Evolutionary conservation across 805 yeast species (phyloP).

Genomic region (Scheffersomyces amazonensis): DNA sequence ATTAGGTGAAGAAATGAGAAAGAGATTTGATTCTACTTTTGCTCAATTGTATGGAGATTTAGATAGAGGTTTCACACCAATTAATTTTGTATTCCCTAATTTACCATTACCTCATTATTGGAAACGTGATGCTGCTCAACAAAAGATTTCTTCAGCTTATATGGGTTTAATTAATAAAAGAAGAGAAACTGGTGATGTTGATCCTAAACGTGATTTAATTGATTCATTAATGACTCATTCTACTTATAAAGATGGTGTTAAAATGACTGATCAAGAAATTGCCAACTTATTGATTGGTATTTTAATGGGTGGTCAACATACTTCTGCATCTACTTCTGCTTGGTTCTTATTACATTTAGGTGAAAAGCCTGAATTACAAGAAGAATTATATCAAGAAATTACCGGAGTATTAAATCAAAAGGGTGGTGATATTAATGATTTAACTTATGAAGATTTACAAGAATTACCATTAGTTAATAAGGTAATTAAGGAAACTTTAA

Average conservation of each 20-base stretch:
- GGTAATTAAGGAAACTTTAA: conserved; percentile 86
- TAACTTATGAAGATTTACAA: conserved; percentile 80
- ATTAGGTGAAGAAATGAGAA: conserved; percentile 89
- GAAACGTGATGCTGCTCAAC: conserved; percentile 86
- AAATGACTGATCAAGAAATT: conserved; percentile 93
- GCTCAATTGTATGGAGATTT: conserved; percentile 86
- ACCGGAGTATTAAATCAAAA: conserved; percentile 55
- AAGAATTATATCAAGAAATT: conserved; percentile 76
- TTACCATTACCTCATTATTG: conserved; percentile 84
- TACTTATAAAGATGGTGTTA: conserved; percentile 88
- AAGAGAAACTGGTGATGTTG: conserved; percentile 70
- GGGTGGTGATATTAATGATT: conserved; percentile 45
- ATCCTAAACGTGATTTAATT: conserved; percentile 79
- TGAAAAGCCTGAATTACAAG: conserved; percentile 81
- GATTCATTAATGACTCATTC: conserved; percentile 81
- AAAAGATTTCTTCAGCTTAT: conserved; percentile 75
- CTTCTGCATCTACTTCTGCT: conserved; percentile 93
- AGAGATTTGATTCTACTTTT: conserved; percentile 73
- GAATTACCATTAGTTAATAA: conserved; percentile 80
- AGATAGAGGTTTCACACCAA: conserved; percentile 95
- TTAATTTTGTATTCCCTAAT: conserved; percentile 93
- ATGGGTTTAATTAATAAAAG: conserved; percentile 73
- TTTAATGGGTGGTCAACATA: conserved; percentile 99
- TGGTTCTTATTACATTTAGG: conserved; percentile 93
- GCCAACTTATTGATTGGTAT: conserved; percentile 93